Evolutionary conservation across 2,329 filamentous ascomycete genomes (phyloP).

Genomic region (Monosporascus sp.): DNA sequence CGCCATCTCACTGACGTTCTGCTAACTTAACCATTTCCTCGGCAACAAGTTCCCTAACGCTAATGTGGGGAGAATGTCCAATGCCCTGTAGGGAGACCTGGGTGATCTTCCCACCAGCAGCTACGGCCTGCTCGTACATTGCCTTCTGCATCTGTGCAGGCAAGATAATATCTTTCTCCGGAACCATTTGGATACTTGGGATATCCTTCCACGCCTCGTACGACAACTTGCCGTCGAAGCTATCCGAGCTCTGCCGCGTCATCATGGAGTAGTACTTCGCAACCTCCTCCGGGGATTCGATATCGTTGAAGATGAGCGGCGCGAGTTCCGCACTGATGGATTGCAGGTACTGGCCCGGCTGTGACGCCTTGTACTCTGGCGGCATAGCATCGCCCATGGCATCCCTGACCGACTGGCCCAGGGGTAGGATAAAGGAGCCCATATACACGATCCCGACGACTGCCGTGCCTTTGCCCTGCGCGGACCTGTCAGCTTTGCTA

Average conservation of each 20-base stretch:
- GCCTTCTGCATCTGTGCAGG: slow-evolving; percentile 5
- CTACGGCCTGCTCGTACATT: slow-evolving; percentile 8
- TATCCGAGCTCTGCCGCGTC: slow-evolving; percentile 12
- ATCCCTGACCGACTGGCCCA: slow-evolving; percentile 5
- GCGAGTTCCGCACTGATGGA: too few relatives aligned
- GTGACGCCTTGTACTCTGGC: too few relatives aligned
- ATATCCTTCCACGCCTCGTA: slow-evolving; percentile 14
- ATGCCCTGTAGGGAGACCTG: slow-evolving; percentile 3
- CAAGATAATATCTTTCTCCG: slow-evolving; percentile 7
- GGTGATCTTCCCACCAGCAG: slow-evolving; percentile 7
- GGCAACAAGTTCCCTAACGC: too few relatives aligned
- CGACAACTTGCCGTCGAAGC: slow-evolving; percentile 6
- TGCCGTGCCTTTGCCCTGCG: slow-evolving; percentile 21
- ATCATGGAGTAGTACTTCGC: not conserved
- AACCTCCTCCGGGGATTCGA: too few relatives aligned
- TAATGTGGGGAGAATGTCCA: not conserved
- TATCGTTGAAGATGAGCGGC: too few relatives aligned
- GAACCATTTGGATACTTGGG: slow-evolving; percentile 5
- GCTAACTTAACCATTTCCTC: too few relatives aligned
- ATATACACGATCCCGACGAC: slow-evolving; percentile 26
- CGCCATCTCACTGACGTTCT: too few relatives aligned
- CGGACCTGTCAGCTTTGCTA: slow-evolving; percentile 14
- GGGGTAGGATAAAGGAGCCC: slow-evolving; percentile 1
- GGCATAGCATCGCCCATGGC: too few relatives aligned
- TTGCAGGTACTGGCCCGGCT: too few relatives aligned